Base-by-base conservation (phyloP, 495 filamentous ascomycete species). In the Hamigera avellanea region DNA sequence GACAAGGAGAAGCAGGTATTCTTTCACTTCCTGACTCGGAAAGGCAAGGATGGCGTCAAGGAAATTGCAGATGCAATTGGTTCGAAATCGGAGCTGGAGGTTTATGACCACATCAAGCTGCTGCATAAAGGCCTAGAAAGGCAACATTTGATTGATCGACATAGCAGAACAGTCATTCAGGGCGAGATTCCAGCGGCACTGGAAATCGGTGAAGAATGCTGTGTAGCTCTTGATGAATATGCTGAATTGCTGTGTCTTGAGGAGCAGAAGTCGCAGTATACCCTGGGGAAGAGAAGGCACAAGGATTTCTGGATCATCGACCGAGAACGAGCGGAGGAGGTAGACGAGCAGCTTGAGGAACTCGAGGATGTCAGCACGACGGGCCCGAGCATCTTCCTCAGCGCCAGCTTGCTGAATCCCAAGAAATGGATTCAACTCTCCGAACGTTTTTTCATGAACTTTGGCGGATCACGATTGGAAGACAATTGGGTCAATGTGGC, bases 401-500 rank as follows among this genome's bases (percentile, higher is more conserved):
- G 73, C 23, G 64, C 73, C 1, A 58, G 66, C 35, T 43, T 93
- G 0, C 70, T 93, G 18, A 52, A 64, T 25, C 43, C 79, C 5
- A 54, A 58, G 13, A 66, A 53, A 7, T 88, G 80, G 78, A 58
- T 91, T 4, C 43, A 56, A 12, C 58, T 93, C 4, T 81, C 83
- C 0, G 60, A 66, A 15, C 62, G 64, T 3, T 26, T 89, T 1
- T 91, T 93, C 48, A 93, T 94, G 87, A 89, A 91, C 52, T 69
- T 72, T 3, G 57, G 64, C 2, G 58, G 70, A 23, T 39, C 50
- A 31, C 40, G 50, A 27, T 50, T 58, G 14, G 72, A 80, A 26
- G 66, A 76, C 32, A 86, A 86, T 46, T 93, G 83, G 83, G 59
- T 49, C 12, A 57, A 59, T 36, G 34, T 80, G 6, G 61, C 59